Conservation (phyloP, 2,329 filamentous ascomycete species). For the Ophiostoma quercus region DNA sequence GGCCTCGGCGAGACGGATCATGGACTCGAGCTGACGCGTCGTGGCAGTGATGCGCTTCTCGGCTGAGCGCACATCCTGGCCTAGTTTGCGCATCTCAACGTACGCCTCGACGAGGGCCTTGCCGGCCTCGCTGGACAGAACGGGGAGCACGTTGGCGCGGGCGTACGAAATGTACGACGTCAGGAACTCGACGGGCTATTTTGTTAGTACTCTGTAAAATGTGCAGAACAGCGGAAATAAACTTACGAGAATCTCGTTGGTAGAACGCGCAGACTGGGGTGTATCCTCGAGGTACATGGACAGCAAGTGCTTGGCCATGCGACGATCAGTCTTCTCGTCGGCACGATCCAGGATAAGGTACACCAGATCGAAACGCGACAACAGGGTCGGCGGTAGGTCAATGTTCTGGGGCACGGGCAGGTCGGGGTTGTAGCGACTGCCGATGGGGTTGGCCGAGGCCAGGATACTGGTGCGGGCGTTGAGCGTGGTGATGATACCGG, state of each 20-base stretch:
- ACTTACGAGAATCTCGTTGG: slow-evolving; percentile 62
- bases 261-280: slow-evolving; percentile 72
- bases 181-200: slow-evolving; percentile 76
- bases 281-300: slow-evolving; percentile 96
- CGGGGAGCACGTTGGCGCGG: slow-evolving; percentile 76
- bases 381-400: slow-evolving; percentile 86
- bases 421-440: slow-evolving; percentile 95
- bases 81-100: slow-evolving; percentile 90
- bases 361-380: slow-evolving; percentile 94
- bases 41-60: slow-evolving; percentile 98
- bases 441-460: slow-evolving; percentile 95
- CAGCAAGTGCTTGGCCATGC: slow-evolving; percentile 84
- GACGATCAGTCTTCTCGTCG: slow-evolving; percentile 82
- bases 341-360: slow-evolving; percentile 93
- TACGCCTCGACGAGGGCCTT: slow-evolving; percentile 80
- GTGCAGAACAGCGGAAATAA: background rate
- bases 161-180: slow-evolving; percentile 97
- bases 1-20: slow-evolving; percentile 94
- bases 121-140: slow-evolving; percentile 73
- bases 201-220: background rate
- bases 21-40: slow-evolving; percentile 91
- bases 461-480: slow-evolving; percentile 95
- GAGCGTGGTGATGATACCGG: slow-evolving; percentile 92
- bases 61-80: slow-evolving; percentile 75
- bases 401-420: slow-evolving; percentile 97